Evolutionary conservation across 1,284 basidiomycete genomes (phyloP).

Genomic region (Thelephora terrestris): DNA sequence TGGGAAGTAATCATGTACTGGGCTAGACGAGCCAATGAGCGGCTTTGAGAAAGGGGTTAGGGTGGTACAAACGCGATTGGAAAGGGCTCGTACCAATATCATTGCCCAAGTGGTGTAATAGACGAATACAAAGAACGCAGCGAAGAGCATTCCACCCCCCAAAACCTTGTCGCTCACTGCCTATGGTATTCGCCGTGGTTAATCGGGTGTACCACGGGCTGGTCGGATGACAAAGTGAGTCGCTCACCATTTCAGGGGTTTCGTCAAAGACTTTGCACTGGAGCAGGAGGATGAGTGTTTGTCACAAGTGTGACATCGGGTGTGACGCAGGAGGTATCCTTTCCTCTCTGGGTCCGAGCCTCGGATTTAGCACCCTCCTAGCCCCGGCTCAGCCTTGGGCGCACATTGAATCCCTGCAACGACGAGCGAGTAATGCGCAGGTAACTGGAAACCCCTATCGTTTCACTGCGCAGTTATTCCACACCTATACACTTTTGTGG

Average conservation of each 20-base stretch:
- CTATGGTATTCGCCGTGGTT: constrained; percentile 29
- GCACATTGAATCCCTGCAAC: too few species aligned
- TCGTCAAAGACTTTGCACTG: too few species aligned
- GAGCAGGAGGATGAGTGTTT: too few species aligned
- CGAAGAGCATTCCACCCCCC: constrained; percentile 72
- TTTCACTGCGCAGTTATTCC: too few species aligned
- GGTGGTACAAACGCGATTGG: not conserved
- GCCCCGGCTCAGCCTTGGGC: too few species aligned
- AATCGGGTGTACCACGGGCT: not conserved
- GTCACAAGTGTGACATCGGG: too few species aligned
- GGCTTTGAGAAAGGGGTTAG: constrained; percentile 42
- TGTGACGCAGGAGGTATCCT: too few species aligned
- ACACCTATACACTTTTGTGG: too few species aligned
- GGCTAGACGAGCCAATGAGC: constrained; percentile 67
- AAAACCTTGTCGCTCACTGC: constrained; percentile 72
- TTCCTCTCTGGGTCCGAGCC: too few species aligned
- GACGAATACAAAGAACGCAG: constrained; percentile 66
- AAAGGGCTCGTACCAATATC: constrained; percentile 53
- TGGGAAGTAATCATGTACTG: constrained; percentile 74
- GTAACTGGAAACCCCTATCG: too few species aligned
- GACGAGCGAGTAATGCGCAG: too few species aligned
- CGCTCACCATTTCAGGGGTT: not conserved
- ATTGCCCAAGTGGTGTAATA: constrained; percentile 93
- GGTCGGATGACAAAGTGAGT: not conserved
- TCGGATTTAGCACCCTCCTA: too few species aligned